phyloP scores from a whole-genome alignment of 108 stramenopile genomes.

The Cyclostephanos invisitatus region DNA sequence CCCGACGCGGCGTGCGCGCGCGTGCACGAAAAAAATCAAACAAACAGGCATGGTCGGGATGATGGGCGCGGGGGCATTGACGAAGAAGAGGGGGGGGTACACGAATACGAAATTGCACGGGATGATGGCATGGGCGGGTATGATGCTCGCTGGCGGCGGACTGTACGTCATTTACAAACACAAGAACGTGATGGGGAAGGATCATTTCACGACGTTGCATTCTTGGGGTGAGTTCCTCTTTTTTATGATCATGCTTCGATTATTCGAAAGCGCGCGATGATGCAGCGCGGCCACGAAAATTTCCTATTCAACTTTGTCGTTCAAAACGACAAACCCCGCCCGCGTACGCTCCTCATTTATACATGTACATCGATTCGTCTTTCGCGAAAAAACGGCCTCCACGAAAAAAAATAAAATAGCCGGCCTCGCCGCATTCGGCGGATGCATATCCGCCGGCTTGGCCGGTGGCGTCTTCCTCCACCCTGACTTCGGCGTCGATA shows the following conservation, averaged over 20 bases:
- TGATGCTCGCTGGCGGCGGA: slow-evolving; percentile 54
- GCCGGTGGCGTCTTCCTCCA: slow-evolving; percentile 76
- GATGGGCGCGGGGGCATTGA: slow-evolving; percentile 67
- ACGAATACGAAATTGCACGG: slow-evolving; percentile 84
- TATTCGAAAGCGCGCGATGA: not conserved
- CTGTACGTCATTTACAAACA: slow-evolving; percentile 76
- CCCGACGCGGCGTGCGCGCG: too few relatives aligned
- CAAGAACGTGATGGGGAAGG: slow-evolving; percentile 64
- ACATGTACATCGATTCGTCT: not conserved
- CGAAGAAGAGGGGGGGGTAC: slow-evolving; percentile 84
- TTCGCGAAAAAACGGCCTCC: not conserved
- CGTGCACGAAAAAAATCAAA: too few relatives aligned
- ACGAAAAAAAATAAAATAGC: slow-evolving; percentile 17
- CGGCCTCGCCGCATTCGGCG: slow-evolving; percentile 53
- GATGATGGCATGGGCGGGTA: slow-evolving; percentile 58
- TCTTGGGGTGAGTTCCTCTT: slow-evolving; percentile 38
- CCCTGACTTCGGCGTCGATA: slow-evolving; percentile 84
- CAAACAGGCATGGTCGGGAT: slow-evolving; percentile 66
- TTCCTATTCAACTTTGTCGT: too few relatives aligned
- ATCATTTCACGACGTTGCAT: slow-evolving; percentile 66
- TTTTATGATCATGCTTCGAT: not conserved
- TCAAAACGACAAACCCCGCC: not conserved
- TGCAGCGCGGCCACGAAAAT: too few relatives aligned
- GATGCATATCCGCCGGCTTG: slow-evolving; percentile 50
- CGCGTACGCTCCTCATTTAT: not conserved